phyloP scores from a whole-genome alignment of 1,284 basidiomycete genomes.

The Ceratobasidium sp. region DNA sequence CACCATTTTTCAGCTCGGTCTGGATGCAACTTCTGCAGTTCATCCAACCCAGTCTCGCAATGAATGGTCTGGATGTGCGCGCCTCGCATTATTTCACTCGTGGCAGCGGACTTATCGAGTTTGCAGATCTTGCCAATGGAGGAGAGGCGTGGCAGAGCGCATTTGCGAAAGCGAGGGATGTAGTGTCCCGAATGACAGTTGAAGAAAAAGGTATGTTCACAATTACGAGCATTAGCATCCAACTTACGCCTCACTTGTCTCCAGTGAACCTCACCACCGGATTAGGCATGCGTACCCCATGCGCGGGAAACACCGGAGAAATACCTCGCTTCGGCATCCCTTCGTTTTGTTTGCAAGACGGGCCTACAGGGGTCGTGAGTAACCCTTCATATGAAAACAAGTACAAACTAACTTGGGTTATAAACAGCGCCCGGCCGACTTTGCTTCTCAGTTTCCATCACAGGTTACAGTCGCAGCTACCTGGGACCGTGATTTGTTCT shows the following conservation, averaged over 20 bases:
- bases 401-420: slow-evolving; percentile 67
- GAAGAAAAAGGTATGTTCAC: slow-evolving; percentile 35
- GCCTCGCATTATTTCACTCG: not conserved
- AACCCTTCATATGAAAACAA: not conserved
- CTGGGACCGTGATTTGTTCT: slow-evolving; percentile 50
- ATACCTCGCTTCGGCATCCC: slow-evolving; percentile 62
- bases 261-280: slow-evolving; percentile 43
- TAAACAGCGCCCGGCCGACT: slow-evolving; percentile 58
- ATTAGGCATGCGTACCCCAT: slow-evolving; percentile 49
- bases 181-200: slow-evolving; percentile 37
- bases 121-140: slow-evolving; percentile 22
- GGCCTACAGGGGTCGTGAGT: slow-evolving; percentile 64
- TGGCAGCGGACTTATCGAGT: not conserved
- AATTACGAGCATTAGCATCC: not conserved
- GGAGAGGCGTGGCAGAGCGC: slow-evolving; percentile 37
- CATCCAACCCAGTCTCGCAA: not conserved
- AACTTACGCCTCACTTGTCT: not conserved
- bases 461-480: slow-evolving; percentile 70
- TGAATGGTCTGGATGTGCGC: slow-evolving; percentile 11
- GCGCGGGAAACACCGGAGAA: slow-evolving; percentile 49
- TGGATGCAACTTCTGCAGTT: not conserved
- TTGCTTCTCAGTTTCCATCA: slow-evolving; percentile 36
- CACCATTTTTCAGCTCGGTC: slow-evolving; percentile 4
- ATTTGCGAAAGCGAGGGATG: slow-evolving; percentile 28
- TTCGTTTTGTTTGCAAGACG: slow-evolving; percentile 74